Evolutionary conservation across 441 rosid species (phyloP), one percentile per base, ranked within the genome.

Genomic region (Cnidoscolus chayamansa): DNA sequence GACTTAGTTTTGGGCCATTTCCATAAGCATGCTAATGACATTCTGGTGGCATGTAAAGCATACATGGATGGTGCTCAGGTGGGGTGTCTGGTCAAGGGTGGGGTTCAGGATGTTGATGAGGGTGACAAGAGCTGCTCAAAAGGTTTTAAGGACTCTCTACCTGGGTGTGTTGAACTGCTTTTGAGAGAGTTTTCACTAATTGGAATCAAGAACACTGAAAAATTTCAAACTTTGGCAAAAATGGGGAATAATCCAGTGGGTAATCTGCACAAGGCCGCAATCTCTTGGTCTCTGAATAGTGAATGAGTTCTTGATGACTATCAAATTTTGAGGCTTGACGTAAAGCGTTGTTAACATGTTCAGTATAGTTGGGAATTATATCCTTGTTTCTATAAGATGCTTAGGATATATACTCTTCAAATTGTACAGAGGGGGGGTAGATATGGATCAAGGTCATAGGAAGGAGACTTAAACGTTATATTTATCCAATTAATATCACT

Each of bases 1-100:
- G 91, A 86, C 75, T 92, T 89, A 56, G 82, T 86, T 17, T 59
- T 79, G 72, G 98, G 97, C 25, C 97, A 92, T 76, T 94, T 92
- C 84, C 82, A 78, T 79, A 82, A 73, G 74, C 78, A 76, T 32
- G 93, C 92, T 43, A 77, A 76, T 54, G 89, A 85, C 56, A 83
- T 94, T 68, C 75, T 92, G 71, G 81, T 78, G 62, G 96, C 97
- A 25, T 90, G 98, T 73, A 79, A 82, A 79, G 89, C 90, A 13
- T 92, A 94, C 59, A 81, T 73, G 83, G 85, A 80, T 16, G 99
- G 97, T 66, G 96, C 92, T 68, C 83, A 80, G 63, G 90, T 92
- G 16, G 97, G 90, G 49, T 79, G 80, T 73, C 72, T 82, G 71
- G 85, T 83, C 48, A 84, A 81, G 74, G 94, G 90, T 58, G 85